phyloP scores from a whole-genome alignment of 2,329 filamentous ascomycete species.

The Alternaria gansuensis region DNA sequence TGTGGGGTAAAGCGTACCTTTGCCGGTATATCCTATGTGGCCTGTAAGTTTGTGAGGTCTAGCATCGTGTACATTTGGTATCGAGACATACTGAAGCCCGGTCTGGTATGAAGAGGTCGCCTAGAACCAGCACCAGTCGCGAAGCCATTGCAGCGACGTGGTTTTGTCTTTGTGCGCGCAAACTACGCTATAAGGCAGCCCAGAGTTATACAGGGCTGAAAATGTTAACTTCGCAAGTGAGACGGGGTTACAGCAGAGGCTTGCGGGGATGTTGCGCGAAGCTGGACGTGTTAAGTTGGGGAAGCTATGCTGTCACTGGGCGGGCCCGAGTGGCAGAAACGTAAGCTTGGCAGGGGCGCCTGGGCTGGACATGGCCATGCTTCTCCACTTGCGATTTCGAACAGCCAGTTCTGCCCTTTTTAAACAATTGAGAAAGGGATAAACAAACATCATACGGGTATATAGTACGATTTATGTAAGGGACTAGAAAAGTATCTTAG shows the following conservation, averaged over 20 bases:
- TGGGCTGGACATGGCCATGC: neutral
- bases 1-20: conserved; percentile 46
- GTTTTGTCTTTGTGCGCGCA: conserved; percentile 2
- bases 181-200: neutral
- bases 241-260: neutral
- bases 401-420: too few relatives aligned
- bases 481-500: neutral
- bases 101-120: conserved; percentile 57
- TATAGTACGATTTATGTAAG: neutral
- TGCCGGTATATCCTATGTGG: conserved; percentile 53
- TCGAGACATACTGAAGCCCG: conserved; percentile 51
- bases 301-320: conserved; percentile 29
- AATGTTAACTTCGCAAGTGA: neutral
- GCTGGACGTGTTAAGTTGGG: conserved; percentile 23
- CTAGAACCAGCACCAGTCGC: conserved; percentile 54
- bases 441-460: neutral
- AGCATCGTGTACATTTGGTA: conserved; percentile 20
- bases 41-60: conserved; percentile 52
- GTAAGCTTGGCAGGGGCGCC: conserved; percentile 25
- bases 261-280: conserved; percentile 19
- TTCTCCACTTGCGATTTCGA: neutral
- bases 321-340: conserved; percentile 28
- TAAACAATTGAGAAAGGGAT: too few relatives aligned
- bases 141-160: conserved; percentile 49
- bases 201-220: neutral